phyloP scores from a whole-genome alignment of 495 filamentous ascomycete species.

The Penicillium lagena region DNA sequence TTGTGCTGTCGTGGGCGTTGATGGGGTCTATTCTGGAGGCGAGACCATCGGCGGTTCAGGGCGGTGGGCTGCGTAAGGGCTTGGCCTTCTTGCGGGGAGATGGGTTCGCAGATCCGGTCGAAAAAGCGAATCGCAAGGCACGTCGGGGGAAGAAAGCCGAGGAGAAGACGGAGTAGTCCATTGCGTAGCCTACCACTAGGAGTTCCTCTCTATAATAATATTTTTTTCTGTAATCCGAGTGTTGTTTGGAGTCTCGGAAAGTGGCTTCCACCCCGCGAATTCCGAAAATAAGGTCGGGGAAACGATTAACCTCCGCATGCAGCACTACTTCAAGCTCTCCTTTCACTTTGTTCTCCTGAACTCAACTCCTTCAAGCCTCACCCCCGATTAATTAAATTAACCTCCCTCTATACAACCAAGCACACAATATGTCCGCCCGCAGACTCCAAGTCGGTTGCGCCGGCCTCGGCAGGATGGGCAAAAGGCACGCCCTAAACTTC shows the following conservation, averaged over 20 bases:
- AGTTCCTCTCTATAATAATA: neutral
- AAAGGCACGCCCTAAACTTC: constrained; percentile 50
- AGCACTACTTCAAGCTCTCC: neutral
- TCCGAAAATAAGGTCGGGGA: no score
- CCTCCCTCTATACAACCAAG: no score
- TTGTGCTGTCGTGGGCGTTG: constrained; percentile 68
- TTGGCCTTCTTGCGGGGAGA: constrained; percentile 71
- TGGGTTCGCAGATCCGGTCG: constrained; percentile 47
- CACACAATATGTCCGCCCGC: constrained; percentile 27
- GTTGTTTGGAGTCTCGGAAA: neutral
- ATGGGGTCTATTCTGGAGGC: constrained; percentile 74
- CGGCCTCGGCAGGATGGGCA: constrained; percentile 54
- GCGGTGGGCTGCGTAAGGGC: constrained; percentile 61
- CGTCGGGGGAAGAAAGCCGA: constrained; percentile 20
- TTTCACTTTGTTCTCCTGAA: neutral
- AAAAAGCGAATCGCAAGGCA: constrained; percentile 25
- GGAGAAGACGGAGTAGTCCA: constrained; percentile 4
- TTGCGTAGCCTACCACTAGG: neutral
- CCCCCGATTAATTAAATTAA: no score
- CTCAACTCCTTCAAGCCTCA: constrained; percentile 6
- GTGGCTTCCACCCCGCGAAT: no score
- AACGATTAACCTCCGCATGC: no score
- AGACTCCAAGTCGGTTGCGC: constrained; percentile 44
- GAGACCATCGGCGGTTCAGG: constrained; percentile 59
- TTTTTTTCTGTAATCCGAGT: neutral